Percentiles rank a stretch among this genome's conserved stretches.
These are phyloP conservation scores for Gossypium schwendimanii DNA, from an alignment of 441 rosid genomes.

Conservation along the genomic window DNA sequence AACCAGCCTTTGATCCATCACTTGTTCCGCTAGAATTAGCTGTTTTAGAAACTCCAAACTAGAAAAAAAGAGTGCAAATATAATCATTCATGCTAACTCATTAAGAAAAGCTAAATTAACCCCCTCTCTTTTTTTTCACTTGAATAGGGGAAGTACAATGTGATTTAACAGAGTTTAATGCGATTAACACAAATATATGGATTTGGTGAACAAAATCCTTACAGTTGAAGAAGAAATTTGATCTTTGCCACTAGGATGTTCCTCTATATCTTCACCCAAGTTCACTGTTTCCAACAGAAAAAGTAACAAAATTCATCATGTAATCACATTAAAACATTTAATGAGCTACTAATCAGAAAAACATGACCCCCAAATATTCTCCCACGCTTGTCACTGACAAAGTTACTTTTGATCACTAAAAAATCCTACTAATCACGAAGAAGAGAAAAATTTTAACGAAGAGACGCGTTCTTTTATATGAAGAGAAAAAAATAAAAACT, in stretches of 20 bases:
- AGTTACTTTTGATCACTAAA: neutral
- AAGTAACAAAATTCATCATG: neutral
- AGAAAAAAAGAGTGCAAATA: neutral
- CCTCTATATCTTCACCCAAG: constrained; percentile 20
- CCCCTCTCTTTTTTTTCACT: neutral
- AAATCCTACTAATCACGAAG: constrained; percentile 9
- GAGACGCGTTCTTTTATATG: neutral
- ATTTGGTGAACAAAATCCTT: constrained; percentile 10
- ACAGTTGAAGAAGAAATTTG: constrained; percentile 29
- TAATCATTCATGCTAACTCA: neutral
- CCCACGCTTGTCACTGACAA: too few species aligned
- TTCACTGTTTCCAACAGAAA: constrained; percentile 23
- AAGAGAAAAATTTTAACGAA: neutral
- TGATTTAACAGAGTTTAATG: neutral
- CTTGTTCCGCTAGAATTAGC: constrained; percentile 27
- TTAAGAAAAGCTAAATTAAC: neutral
- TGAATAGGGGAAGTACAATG: neutral
- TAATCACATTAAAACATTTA: neutral
- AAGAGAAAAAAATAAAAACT: constrained; percentile 8
- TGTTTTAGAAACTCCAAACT: constrained; percentile 19
- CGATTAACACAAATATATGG: neutral
- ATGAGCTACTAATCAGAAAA: neutral
- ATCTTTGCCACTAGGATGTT: constrained; percentile 19
- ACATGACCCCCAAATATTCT: too few species aligned
- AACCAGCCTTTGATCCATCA: constrained; percentile 21